A percentile compares a stretch with the other conserved stretches of the same genome.
Conservation (phyloP, 106 monocot species). For the Amphibolis antarctica region DNA sequence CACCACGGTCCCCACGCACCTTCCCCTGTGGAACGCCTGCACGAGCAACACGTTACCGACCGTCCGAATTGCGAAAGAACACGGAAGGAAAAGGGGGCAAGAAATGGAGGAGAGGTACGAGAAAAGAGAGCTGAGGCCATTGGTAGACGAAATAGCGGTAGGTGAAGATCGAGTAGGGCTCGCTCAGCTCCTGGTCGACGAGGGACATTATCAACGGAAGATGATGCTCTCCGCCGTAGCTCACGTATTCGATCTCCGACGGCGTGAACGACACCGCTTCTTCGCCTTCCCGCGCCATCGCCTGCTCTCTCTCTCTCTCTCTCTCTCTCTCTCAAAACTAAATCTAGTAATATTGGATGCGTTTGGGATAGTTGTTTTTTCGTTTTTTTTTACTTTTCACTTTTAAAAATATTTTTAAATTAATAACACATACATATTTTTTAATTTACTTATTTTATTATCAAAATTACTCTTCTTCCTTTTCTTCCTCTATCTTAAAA, state of each 20-base stretch:
- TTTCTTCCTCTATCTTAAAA: no score
- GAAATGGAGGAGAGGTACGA: conserved; percentile 28
- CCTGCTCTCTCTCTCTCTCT: conserved; percentile 1
- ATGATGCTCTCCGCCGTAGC: conserved; percentile 97
- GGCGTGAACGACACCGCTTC: conserved; percentile 13
- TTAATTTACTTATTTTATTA: no score
- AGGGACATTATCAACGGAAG: conserved; percentile 89
- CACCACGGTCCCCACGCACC: conserved; percentile 94
- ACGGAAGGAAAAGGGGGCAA: conserved; percentile 1
- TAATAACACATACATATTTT: no score
- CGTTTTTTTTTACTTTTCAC: no score
- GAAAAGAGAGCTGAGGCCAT: conserved; percentile 90
- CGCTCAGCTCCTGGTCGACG: conserved; percentile 94
- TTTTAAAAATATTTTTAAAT: no score
- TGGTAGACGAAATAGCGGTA: conserved; percentile 99
- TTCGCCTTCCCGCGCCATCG: background rate
- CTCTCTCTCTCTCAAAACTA: background rate
- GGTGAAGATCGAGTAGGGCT: conserved; percentile 99
- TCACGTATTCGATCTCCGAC: conserved; percentile 70
- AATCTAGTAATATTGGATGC: no score
- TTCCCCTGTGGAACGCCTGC: conserved; percentile 82
- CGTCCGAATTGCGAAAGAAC: no score
- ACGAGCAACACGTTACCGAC: background rate
- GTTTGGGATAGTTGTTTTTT: no score
- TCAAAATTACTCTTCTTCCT: no score